Percentiles rank a stretch among this genome's conserved stretches.
Conservation (phyloP, 1,284 basidiomycete genomes). For the Anthracocystis panici-leucophaei region DNA sequence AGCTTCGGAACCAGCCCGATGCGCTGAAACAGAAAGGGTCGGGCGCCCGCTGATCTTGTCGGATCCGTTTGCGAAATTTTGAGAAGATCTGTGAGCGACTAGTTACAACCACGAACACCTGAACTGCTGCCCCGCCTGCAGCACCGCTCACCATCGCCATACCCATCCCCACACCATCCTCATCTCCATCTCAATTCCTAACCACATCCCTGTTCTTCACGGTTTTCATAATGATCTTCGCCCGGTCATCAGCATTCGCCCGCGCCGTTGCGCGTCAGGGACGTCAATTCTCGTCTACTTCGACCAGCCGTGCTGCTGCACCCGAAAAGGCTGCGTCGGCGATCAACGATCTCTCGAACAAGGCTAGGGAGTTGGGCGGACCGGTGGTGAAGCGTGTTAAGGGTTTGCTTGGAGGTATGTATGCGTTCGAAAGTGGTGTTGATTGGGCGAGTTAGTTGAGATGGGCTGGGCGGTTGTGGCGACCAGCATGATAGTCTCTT, state of each 20-base stretch:
- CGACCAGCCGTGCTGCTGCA: slow-evolving; percentile 14
- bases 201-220: background rate
- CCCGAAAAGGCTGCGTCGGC: slow-evolving; percentile 41
- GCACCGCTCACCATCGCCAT: background rate
- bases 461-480: too few relatives aligned
- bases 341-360: slow-evolving; percentile 47
- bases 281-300: slow-evolving; percentile 25
- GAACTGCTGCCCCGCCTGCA: background rate
- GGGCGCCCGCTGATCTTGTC: too few relatives aligned
- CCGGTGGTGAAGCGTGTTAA: slow-evolving; percentile 54
- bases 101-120: background rate
- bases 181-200: background rate
- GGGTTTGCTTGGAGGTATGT: slow-evolving; percentile 62
- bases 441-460: too few relatives aligned
- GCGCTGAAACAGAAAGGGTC: too few relatives aligned
- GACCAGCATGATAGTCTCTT: too few relatives aligned
- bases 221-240: slow-evolving; percentile 22
- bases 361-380: slow-evolving; percentile 61
- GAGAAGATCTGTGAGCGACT: too few relatives aligned
- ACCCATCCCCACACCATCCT: background rate
- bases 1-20: too few relatives aligned
- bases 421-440: too few relatives aligned
- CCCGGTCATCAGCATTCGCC: slow-evolving; percentile 32
- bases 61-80: too few relatives aligned
- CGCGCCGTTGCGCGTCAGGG: slow-evolving; percentile 36